Conservation (phyloP, 2,329 filamentous ascomycete species). For the Colletotrichum lentis region DNA sequence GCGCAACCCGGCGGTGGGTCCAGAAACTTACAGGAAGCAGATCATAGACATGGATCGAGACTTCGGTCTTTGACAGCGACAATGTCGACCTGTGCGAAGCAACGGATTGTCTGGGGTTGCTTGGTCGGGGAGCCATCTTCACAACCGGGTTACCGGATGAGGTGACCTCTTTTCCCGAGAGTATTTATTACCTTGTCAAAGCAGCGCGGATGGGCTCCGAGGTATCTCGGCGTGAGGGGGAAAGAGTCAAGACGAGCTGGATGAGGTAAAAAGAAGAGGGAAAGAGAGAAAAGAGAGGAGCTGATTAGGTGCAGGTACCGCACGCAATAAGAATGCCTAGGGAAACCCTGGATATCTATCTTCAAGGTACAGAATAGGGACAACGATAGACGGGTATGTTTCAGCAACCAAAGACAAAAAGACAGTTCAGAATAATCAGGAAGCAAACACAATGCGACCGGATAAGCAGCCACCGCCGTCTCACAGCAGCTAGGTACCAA, state of each 20-base stretch:
- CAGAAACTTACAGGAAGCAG: slow-evolving; percentile 68
- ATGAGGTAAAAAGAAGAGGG: no score
- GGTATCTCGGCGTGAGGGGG: neutral
- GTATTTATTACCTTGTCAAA: slow-evolving; percentile 17
- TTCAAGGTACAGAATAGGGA: neutral
- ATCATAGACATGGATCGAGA: slow-evolving; percentile 81
- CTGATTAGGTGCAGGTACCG: neutral
- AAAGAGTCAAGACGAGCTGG: slow-evolving; percentile 7
- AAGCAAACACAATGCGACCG: slow-evolving; percentile 23
- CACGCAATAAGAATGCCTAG: slow-evolving; percentile 5
- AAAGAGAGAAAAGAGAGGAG: neutral
- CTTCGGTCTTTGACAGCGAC: slow-evolving; percentile 75
- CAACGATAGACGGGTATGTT: slow-evolving; percentile 10
- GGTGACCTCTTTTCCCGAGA: neutral
- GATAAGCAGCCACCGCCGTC: slow-evolving; percentile 4
- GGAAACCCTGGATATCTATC: neutral
- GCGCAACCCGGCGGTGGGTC: slow-evolving; percentile 11
- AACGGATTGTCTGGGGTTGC: slow-evolving; percentile 40
- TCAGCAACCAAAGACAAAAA: slow-evolving; percentile 16
- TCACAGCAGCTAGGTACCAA: neutral
- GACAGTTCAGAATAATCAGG: neutral
- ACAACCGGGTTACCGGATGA: neutral
- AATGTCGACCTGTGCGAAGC: slow-evolving; percentile 69
- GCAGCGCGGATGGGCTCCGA: slow-evolving; percentile 13
- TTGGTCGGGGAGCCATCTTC: slow-evolving; percentile 34